Percentiles rank a stretch among this genome's conserved stretches.
phyloP scores from a whole-genome alignment of 164 flowering plant genomes.

The Hamamelis virginiana region DNA sequence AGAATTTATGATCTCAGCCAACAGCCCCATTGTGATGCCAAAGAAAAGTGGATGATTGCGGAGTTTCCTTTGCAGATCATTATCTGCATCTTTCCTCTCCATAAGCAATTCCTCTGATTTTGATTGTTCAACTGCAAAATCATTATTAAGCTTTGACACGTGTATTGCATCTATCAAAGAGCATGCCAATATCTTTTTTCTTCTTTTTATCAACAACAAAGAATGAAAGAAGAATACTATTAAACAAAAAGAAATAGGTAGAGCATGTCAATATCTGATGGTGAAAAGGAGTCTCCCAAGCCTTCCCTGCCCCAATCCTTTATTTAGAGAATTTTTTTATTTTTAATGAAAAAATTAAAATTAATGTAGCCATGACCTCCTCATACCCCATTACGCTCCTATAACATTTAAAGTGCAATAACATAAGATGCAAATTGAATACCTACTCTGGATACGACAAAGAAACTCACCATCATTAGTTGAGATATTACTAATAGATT shows the following conservation, averaged over 20 bases:
- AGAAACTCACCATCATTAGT: constrained; percentile 41
- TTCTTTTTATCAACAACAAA: not conserved
- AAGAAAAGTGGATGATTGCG: constrained; percentile 85
- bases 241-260: too few relatives aligned
- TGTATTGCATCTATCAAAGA: not conserved
- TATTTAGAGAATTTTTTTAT: not conserved
- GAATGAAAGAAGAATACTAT: too few relatives aligned
- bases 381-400: not conserved
- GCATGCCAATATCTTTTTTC: not conserved
- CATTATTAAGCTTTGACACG: constrained; percentile 9
- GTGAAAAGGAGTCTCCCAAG: not conserved
- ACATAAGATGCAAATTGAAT: not conserved
- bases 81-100: constrained; percentile 25
- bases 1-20: constrained; percentile 93
- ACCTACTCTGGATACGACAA: not conserved
- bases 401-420: not conserved
- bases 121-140: constrained; percentile 45
- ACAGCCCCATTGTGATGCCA: constrained; percentile 81
- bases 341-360: not conserved
- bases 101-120: constrained; percentile 26
- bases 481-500: constrained; percentile 32
- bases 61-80: constrained; percentile 40
- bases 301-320: not conserved
- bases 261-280: not conserved
- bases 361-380: not conserved